These are phyloP conservation scores for Acanthamoeba triangularis DNA, from an alignment of 208 protist genomes.

Conservation along the genomic window DNA sequence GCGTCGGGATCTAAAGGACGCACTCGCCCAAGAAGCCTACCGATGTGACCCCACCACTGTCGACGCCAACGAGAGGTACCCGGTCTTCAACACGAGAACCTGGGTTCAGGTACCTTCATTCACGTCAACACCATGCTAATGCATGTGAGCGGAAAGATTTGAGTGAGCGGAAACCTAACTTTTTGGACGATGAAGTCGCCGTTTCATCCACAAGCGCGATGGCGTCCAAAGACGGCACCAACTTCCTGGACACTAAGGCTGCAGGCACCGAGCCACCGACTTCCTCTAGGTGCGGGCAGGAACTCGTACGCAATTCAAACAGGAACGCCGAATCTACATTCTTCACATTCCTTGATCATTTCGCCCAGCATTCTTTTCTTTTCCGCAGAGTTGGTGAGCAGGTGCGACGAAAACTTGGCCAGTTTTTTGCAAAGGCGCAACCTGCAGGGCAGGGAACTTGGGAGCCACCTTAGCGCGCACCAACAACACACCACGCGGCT, in stretches of 20 bases:
- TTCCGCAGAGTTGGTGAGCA: too few species aligned
- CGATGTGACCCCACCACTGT: slow-evolving; percentile 49
- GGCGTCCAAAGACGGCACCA: slow-evolving; percentile 5
- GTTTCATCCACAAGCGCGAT: slow-evolving; percentile 83
- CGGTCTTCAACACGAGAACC: slow-evolving; percentile 63
- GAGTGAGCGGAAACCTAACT: too few species aligned
- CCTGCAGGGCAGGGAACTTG: too few species aligned
- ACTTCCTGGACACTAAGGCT: slow-evolving; percentile 86
- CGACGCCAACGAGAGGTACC: not conserved
- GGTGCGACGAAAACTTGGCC: too few species aligned
- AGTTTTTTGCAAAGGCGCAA: too few species aligned
- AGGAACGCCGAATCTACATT: too few species aligned
- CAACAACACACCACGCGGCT: too few species aligned
- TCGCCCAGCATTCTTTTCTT: too few species aligned
- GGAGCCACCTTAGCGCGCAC: too few species aligned
- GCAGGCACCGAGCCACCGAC: slow-evolving; percentile 73
- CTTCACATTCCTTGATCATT: too few species aligned
- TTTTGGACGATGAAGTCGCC: not conserved
- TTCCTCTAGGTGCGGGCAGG: slow-evolving; percentile 84
- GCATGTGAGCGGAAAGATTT: not conserved
- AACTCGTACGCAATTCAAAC: slow-evolving; percentile 67
- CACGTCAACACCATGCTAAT: not conserved
- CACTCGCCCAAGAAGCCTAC: slow-evolving; percentile 46
- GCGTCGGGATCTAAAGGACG: too few species aligned
- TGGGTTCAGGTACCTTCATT: slow-evolving; percentile 24